Evolutionary conservation across 352 stramenopile species (phyloP), one percentile per base, ranked within the genome.

Genomic region (Globisporangium okanoganense): DNA sequence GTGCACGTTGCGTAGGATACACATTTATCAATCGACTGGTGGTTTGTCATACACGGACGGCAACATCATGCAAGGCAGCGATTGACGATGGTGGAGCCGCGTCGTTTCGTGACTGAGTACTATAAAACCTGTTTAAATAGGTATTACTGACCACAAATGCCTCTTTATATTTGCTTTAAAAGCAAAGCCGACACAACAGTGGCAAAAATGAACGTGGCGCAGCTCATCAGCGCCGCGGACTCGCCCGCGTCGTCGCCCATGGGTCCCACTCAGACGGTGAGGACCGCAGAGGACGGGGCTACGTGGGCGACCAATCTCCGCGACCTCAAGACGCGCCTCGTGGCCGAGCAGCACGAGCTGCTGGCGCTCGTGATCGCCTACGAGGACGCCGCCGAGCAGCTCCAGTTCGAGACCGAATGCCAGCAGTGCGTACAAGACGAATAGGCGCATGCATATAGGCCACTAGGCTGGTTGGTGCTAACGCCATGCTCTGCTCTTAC

Each of bases 381-480:
- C 58, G 66, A 72, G 24, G 24, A 62, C 16, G 69, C 69, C 5
- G 67, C 65, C n/a, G 62, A 78, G 13, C 66, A 82, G 58, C 69
- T 82, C 16, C 54, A 70, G 20, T 65, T 68, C 43, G 60, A 82
- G 53, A 45, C 71, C 20, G 71, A 77, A 40, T 72, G 75, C 56
- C 72, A 84, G 31, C 63, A 54, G 74, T 83, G 54, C 29, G 74
- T 12, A 22, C 29, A 33, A 33, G 29, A 7, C 29, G 18, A 38
- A 12, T 12, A 18, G 27, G 9, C n/a, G 35, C 35, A 9, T 40
- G 25, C 8, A 8, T 51, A 25, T 16, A 52, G 22, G 3, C 12
- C 22, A 1, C 2, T 2, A 10, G 10, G 12, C 6, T 16, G 9
- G 29, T 33, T n/a, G 22, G 12, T 12, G 8, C 10, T n/a, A 51